Evolutionary conservation across 2,329 filamentous ascomycete genomes (phyloP), one percentile per base, ranked within the genome.

Genomic region (Fusarium fujikuroi): DNA sequence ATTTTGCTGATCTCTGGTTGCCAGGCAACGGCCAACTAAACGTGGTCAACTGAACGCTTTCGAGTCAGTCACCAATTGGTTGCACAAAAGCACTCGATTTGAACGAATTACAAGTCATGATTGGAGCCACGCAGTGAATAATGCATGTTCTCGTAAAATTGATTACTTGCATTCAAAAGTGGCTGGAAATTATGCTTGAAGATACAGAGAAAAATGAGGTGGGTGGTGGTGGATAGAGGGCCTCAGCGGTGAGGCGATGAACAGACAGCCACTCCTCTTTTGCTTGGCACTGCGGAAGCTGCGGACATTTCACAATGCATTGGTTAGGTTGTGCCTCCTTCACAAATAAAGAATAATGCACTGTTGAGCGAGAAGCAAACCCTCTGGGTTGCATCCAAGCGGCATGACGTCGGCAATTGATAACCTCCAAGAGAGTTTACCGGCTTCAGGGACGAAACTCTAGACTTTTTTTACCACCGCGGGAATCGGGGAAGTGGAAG

Each of bases 81-180:
- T 28, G 28, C 40, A 68, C 47, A 58, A 58, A 39, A 46, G 60
- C n/a, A 58, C 39, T 39, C 47, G 34, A 42, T 25, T 53, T 46
- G 37, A 28, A 23, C 43, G 44, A 57, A 53, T 63, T 49, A 46
- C 46, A 54, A 39, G 21, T 58, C 58, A 15, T 67, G 63, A 75
- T 69, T 76, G 75, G 73, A 60, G 75, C 73, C 75, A 77, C 75
- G 75, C 62, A 53, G 34, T 16, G 18, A 32, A n/a, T 16, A 56
- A 63, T 30, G 58, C 30, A 30, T 40, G 8, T 28, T 44, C 46
- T 63, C 59, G 19, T 65, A 53, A 57, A 28, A 25, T 49, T 36
- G n/a, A 69, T 65, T 34, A 44, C 37, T 25, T 52, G 46, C 32
- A 32, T 63, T 53, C n/a, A 18, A 6, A 15, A 70, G 50, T 64